Evolutionary conservation across 2,329 filamentous ascomycete genomes (phyloP), one percentile per base, ranked within the genome.

Genomic region (Botryotinia narcissicola): DNA sequence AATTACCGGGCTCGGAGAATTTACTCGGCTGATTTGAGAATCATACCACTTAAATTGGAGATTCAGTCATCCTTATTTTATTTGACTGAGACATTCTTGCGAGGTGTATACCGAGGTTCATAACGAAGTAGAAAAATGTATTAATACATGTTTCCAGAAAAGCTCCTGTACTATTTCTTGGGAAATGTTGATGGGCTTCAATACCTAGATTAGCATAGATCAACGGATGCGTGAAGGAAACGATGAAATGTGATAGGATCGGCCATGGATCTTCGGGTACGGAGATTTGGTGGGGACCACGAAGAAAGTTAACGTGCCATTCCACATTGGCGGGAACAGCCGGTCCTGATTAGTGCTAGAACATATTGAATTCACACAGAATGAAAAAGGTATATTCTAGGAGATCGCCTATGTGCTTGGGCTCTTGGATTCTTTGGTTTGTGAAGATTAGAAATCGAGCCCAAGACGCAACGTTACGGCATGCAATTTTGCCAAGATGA

Each of bases 21-120:
- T 67, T 40, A 22, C 35, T 32, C 25, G 18, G 25, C 48, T 68
- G 37, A 69, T 57, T 22, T 6, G 37, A 37, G 2, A 22, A 69
- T 44, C 48, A 32, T n/a, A 29, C 51, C 48, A 69, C 51, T 32
- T 59, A 57, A 44, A 69, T 59, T 42, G 66, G 66, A 29, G 66
- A 29, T 20, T 68, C 32, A 4, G n/a, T 10, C 16, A 42, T 54
- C 25, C 35, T 42, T 57, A 4, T 29, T 57, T 42, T 32, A 29
- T n/a, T 22, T 2, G 6, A 22, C 54, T 37, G 35, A 37, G 48
- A 57, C 20, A 57, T 68, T 18, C 35, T 57, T 44, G 18, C 48
- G 66, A 42, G 9, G n/a, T 37, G 64, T 40, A n/a, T n/a, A 22
- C 18, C 48, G 48, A 51, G 48, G 48, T 57, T 14, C 8, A 16